Evolutionary conservation across 345 rosid genomes (phyloP).

Genomic region (Bretschneidera sinensis): DNA sequence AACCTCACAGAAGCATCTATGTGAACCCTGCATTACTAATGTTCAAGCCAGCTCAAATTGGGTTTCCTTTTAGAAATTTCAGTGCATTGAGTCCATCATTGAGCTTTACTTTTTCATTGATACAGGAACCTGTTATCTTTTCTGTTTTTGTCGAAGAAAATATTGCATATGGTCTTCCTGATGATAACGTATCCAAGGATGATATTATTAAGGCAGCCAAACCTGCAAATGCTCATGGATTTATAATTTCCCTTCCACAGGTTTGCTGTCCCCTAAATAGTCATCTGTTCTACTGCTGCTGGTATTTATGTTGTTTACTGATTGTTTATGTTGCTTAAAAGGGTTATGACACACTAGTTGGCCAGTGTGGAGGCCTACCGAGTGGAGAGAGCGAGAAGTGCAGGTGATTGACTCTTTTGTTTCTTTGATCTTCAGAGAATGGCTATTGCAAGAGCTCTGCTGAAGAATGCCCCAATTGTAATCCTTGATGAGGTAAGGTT

Average conservation of each 20-base stretch:
- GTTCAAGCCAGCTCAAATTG: background rate
- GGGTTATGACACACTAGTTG: constrained; percentile 93
- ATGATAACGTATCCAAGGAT: constrained; percentile 77
- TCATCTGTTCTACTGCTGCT: constrained; percentile 8
- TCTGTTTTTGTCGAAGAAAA: constrained; percentile 90
- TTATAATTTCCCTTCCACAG: constrained; percentile 91
- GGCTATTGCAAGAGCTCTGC: constrained; percentile 88
- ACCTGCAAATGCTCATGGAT: constrained; percentile 96
- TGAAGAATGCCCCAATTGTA: constrained; percentile 79
- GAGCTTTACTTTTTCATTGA: constrained; percentile 9
- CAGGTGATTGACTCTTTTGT: constrained; percentile 4
- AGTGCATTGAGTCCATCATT: background rate
- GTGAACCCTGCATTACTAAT: background rate
- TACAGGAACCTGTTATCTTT: constrained; percentile 92
- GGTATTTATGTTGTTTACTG: constrained; percentile 15
- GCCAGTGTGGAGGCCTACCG: constrained; percentile 86
- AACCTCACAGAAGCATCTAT: background rate
- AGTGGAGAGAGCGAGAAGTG: constrained; percentile 41
- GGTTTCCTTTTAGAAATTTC: no score
- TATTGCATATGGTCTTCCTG: constrained; percentile 96
- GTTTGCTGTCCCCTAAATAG: constrained; percentile 30
- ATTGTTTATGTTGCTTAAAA: constrained; percentile 27
- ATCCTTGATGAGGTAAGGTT: constrained; percentile 77
- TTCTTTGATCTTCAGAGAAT: constrained; percentile 53
- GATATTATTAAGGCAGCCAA: constrained; percentile 90